Base-by-base conservation (phyloP, 2,329 filamentous ascomycete genomes). In the Herpomyces periplanetae region DNA sequence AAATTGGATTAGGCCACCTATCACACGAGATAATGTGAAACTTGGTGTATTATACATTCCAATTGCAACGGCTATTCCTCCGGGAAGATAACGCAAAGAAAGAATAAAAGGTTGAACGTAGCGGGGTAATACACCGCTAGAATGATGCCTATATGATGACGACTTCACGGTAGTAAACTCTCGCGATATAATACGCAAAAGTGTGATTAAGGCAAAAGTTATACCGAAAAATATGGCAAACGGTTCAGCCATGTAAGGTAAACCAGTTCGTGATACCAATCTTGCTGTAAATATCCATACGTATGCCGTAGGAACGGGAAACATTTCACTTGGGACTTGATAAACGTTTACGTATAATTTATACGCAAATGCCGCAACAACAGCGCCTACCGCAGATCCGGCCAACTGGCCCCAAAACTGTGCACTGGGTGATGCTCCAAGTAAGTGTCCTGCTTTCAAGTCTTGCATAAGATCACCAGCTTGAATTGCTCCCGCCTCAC, bases 341-440 rank as follows among this genome's bases (percentile, higher is more conserved):
- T 96, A 96, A 1, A 88, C 73, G 13, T 52, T 59, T 2, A 71
- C 75, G 32, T 96, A 96, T 7, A 91, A 44, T 23, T 60, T 60
- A 36, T 96, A 96, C 2, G 91, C 62, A 3, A 63, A 51, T 0
- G 75, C 71, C 23, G 64, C 75, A 4, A 85, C 50, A 5, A 91
- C 48, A 1, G 80, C 73, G 2, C 80, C 80, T 2, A 66, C 57
- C 0, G 66, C 61, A 13, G 63, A 68, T 3, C 80, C 80, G 20
- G 96, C 73, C 9, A 91, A 54, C 34, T 96, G 80, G 1, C 80
- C 80, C 49, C 68, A 88, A 35, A 96, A 96, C 31, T 96, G 80
- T 0, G 80, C 80, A 29, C 65, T 80, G 0, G 80, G 80, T 3
- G 69, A 65, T 1, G 80, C 80, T 5, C 75, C 73, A 1, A 96